Evolutionary conservation across 2,329 filamentous ascomycete genomes (phyloP), one percentile per base, ranked within the genome.

Genomic region (Biscogniauxia mediterranea): DNA sequence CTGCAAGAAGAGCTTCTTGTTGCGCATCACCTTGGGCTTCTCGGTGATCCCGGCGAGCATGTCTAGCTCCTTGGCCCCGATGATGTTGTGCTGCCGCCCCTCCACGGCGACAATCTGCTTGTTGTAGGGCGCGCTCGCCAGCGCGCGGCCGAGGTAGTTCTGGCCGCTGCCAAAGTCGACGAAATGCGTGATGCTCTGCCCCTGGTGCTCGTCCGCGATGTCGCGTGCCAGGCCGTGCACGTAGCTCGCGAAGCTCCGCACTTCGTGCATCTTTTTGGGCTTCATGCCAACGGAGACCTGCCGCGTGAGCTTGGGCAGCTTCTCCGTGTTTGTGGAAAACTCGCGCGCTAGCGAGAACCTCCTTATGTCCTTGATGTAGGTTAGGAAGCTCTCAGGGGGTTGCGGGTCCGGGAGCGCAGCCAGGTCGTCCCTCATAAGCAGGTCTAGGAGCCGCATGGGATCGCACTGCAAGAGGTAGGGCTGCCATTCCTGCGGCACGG

Each of bases 121-220:
- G 70, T 93, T 91, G 77, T 96, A 97, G 0, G 93, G 93, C 58
- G 88, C 83, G 64, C 89, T 92, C 15, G 94, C 94, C 61, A 99
- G 81, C 1, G 92, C 90, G 53, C 95, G 85, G 0, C 95, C 94
- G 3, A 99, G 86, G 71, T 99, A 99, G 72, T 97, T 98, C 75
- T 98, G 94, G 0, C 95, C 95, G 57, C 93, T 97, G 26, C 95
- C 95, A 75, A 98, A 97, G 77, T 99, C 95, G 55, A 98, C 89
- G 61, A 97, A 87, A 77, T 98, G 93, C 0, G 92, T 91, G 62
- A 97, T 88, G 28, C 28, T 32, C 28, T 82, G 77, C 54, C 80
- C 76, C 0, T 80, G 79, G 51, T 89, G 83, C 1, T 85, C 78
- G 1, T 79, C 72, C 2, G 85, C 82, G 23, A 97, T 83, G 26